Conservation (phyloP, 768 basidiomycete species). For the Lentinula lateritia region DNA sequence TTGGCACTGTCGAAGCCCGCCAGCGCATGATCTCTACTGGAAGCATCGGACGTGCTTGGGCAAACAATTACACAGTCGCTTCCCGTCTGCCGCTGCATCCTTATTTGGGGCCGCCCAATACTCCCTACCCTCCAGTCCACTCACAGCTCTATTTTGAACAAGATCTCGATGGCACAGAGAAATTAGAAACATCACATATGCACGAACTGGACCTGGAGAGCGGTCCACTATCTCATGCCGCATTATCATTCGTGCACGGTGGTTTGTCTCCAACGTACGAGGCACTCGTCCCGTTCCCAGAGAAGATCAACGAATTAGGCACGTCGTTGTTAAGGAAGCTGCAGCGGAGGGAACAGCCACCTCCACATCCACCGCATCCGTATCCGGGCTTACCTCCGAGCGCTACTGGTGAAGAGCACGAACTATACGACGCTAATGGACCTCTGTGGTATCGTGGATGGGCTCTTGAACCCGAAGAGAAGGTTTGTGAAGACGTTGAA, state of each 20-base stretch:
- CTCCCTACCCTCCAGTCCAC: conserved; percentile 43
- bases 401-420: conserved; percentile 60
- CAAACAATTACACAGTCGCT: conserved; percentile 77
- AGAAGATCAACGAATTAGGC: conserved; percentile 74
- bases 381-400: conserved; percentile 67
- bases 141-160: conserved; percentile 24
- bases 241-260: conserved; percentile 91
- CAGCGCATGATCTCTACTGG: conserved; percentile 73
- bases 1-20: conserved; percentile 65
- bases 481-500: conserved; percentile 68
- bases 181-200: conserved; percentile 10
- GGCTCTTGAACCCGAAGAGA: conserved; percentile 69
- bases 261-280: conserved; percentile 78
- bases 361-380: conserved; percentile 76
- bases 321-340: conserved; percentile 64
- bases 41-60: conserved; percentile 77
- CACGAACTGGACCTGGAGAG: conserved; percentile 22
- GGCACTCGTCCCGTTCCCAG: conserved; percentile 76
- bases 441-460: conserved; percentile 96
- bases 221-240: conserved; percentile 65
- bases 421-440: conserved; percentile 72
- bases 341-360: conserved; percentile 58
- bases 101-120: conserved; percentile 61
- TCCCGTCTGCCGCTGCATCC: conserved; percentile 79
- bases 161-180: conserved; percentile 16